Evolutionary conservation across 257 asterid genomes (phyloP).

Genomic region (Ballota nigra): DNA sequence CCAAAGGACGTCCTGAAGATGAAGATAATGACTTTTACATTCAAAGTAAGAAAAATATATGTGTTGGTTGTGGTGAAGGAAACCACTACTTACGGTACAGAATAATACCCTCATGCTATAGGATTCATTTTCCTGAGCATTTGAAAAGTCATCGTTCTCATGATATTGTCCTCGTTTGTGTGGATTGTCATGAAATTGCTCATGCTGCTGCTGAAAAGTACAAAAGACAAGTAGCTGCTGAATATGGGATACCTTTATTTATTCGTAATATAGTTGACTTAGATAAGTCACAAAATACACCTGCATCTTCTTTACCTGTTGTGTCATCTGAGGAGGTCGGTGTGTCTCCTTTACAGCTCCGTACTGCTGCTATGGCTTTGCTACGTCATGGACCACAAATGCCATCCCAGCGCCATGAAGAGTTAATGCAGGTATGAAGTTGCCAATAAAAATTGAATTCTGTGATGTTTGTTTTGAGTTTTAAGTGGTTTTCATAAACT

Average conservation of each 20-base stretch:
- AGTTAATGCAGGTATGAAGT: constrained; percentile 64
- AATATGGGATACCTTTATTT: constrained; percentile 77
- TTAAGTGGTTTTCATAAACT: no score
- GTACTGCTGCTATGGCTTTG: constrained; percentile 93
- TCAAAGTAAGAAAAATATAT: constrained; percentile 92
- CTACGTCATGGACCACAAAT: constrained; percentile 79
- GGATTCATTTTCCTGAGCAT: constrained; percentile 97
- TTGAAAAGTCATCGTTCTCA: constrained; percentile 96
- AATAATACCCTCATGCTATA: constrained; percentile 95
- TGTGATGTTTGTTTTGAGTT: neutral
- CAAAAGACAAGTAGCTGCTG: constrained; percentile 72
- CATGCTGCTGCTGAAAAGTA: constrained; percentile 95
- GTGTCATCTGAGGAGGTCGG: constrained; percentile 54
- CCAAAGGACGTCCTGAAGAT: constrained; percentile 98
- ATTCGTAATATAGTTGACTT: constrained; percentile 56
- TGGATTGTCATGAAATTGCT: constrained; percentile 95
- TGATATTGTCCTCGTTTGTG: constrained; percentile 95
- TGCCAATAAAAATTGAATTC: neutral
- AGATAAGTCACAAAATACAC: constrained; percentile 39
- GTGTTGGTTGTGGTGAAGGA: constrained; percentile 98
- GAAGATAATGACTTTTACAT: constrained; percentile 93
- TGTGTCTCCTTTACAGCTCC: constrained; percentile 87
- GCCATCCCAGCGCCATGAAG: constrained; percentile 86
- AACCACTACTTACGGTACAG: constrained; percentile 92
- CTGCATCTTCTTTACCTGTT: constrained; percentile 32